These are phyloP conservation scores for Kokia cookei DNA, from an alignment of 441 rosid genomes.

Conservation along the genomic window DNA sequence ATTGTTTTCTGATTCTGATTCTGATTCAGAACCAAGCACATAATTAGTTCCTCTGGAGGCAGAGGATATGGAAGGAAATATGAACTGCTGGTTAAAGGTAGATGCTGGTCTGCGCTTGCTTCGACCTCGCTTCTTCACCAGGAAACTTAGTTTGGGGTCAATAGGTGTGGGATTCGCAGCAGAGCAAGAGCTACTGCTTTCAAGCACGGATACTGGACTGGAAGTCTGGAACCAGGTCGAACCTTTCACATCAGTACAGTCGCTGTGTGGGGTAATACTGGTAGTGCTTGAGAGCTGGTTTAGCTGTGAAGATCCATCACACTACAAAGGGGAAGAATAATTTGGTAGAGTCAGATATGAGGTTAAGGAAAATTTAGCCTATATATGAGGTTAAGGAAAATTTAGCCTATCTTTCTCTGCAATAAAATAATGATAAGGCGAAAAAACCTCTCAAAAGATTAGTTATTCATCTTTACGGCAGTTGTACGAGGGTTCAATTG, in stretches of 20 bases:
- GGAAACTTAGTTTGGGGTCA: constrained; percentile 27
- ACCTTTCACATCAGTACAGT: constrained; percentile 35
- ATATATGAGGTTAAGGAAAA: not conserved
- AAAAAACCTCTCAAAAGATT: not conserved
- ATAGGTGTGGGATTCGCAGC: constrained; percentile 32
- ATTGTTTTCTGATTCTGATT: constrained; percentile 25
- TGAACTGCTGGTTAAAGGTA: constrained; percentile 15
- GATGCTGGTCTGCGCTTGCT: constrained; percentile 62
- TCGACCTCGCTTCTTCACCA: constrained; percentile 73
- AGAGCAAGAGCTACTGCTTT: constrained; percentile 58
- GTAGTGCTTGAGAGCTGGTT: constrained; percentile 33
- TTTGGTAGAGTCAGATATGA: not conserved
- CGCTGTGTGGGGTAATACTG: constrained; percentile 14
- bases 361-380: not conserved
- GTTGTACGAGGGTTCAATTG: not conserved
- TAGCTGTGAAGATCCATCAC: constrained; percentile 29
- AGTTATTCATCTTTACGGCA: not conserved
- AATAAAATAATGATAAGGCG: not conserved
- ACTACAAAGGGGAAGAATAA: constrained; percentile 14
- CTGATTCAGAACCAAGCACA: constrained; percentile 26
- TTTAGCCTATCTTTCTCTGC: not conserved
- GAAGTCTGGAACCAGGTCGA: constrained; percentile 38
- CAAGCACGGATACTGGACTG: constrained; percentile 82
- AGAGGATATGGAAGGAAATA: constrained; percentile 22
- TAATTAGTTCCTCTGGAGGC: constrained; percentile 18